Evolutionary conservation across 176 grass and related monocot genomes (phyloP).

Genomic region (Zea mays): DNA sequence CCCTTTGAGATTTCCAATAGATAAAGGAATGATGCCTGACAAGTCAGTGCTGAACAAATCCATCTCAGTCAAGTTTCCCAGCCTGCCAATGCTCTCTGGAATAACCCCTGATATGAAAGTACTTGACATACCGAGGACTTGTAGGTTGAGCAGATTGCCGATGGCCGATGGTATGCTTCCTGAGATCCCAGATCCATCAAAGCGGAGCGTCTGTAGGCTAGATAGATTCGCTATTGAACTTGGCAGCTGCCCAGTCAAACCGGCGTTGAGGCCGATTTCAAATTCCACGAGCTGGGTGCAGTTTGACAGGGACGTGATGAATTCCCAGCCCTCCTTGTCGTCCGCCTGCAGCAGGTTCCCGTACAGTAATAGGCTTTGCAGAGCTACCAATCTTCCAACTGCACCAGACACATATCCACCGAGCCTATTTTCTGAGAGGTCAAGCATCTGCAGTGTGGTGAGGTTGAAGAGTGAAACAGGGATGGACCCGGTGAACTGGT

Average conservation of each 20-base stretch:
- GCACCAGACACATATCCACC: background rate
- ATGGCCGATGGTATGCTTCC: conserved; percentile 6
- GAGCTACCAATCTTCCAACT: background rate
- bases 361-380: fast-evolving
- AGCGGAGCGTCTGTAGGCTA: fast-evolving
- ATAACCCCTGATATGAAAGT: background rate
- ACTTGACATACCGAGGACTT: fast-evolving
- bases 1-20: conserved; percentile 22
- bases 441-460: background rate
- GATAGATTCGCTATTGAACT: background rate
- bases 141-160: background rate
- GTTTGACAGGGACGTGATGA: conserved; percentile 7
- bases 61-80: background rate
- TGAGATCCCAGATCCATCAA: background rate
- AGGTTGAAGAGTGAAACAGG: conserved; percentile 14
- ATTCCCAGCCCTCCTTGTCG: background rate
- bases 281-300: background rate
- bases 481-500: background rate
- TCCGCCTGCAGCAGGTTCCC: background rate
- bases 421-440: background rate
- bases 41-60: background rate
- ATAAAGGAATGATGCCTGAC: conserved; percentile 27
- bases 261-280: fast-evolving
- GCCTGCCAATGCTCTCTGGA: background rate
- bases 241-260: background rate